Evolutionary conservation across 805 yeast genomes (phyloP), one percentile per base, ranked within the genome.

Genomic region (Candida awuae): DNA sequence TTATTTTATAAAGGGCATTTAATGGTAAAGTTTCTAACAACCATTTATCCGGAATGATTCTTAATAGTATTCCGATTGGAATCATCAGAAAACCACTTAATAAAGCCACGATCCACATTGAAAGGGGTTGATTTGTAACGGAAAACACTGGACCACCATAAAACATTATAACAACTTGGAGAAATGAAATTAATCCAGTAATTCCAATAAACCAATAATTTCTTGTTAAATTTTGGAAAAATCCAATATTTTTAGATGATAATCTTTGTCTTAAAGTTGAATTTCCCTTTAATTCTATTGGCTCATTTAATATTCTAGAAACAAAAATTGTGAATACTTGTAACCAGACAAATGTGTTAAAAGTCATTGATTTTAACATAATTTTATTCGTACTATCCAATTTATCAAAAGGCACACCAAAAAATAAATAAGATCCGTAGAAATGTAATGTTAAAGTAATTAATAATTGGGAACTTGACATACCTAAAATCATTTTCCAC

Each of bases 401-500:
- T 3, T 49, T 49, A 21, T 37, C 35, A 12, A 22, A 21, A 6
- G 18, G 4, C 17, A 34, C 34, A 4, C 64, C 64, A 49, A 62
- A 76, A 56, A 86, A 83, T 22, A 87, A 62, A 32, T 61, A 37
- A 13, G 62, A 58, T 15, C 97, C 96, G 8, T 77, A 83, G 62
- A 86, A 92, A 59, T 87, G 92, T 32, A 92, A 62, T 9, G 70
- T 67, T 55, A 92, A 81, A 0, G 97, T 90, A 15, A 92, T 73
- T 17, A 71, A 56, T 45, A 92, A 70, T 67, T 92, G 99, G 45
- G 77, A 72, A 13, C 69, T 43, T 1, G 95, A 73, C 64, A 92
- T 97, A 3, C 95, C 92, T 35, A 88, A 44, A 50, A 92, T 92
- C 97, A 92, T 90, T 62, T 92, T 92, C 98, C 98, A 92, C 88